phyloP scores from a whole-genome alignment of 1,284 basidiomycete species.

The Cystobasidium sp. region DNA sequence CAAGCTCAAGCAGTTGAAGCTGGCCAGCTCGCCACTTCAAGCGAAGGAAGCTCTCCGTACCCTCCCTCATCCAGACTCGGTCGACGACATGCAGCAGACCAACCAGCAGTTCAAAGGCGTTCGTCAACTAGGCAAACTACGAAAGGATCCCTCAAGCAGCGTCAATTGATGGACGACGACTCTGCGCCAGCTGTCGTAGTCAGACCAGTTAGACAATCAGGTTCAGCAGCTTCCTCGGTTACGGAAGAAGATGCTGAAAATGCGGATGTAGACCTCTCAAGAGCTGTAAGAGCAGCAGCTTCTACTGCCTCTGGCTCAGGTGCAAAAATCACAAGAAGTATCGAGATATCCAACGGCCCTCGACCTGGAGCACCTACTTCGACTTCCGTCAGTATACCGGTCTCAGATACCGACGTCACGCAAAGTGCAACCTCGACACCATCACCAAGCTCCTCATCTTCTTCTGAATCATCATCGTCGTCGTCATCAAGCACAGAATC shows the following conservation, averaged over 20 bases:
- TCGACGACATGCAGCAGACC: constrained; percentile 3
- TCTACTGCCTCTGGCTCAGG: neutral
- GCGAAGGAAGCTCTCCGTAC: constrained; percentile 4
- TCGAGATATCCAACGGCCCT: neutral
- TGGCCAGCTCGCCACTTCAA: constrained; percentile 4
- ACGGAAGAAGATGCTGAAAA: no score
- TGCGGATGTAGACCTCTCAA: constrained; percentile 3
- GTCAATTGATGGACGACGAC: constrained; percentile 1
- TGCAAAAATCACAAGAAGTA: neutral
- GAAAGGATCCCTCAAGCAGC: neutral
- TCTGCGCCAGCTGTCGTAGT: constrained; percentile 5
- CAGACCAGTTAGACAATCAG: constrained; percentile 10
- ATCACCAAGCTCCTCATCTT: neutral
- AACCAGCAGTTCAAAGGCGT: neutral
- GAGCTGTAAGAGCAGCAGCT: neutral
- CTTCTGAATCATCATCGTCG: constrained; percentile 17
- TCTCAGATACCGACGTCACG: neutral
- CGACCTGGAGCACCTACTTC: constrained; percentile 12
- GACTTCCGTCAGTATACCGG: neutral
- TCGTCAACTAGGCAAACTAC: neutral
- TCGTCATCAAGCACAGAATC: neutral
- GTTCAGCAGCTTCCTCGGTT: neutral
- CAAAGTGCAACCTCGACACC: neutral
- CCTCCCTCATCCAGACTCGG: neutral
- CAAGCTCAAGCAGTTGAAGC: constrained; percentile 19